These are phyloP conservation scores for Cladosporium sphaerospermum DNA, from an alignment of 2,329 filamentous ascomycete species.

Conservation along the genomic window DNA sequence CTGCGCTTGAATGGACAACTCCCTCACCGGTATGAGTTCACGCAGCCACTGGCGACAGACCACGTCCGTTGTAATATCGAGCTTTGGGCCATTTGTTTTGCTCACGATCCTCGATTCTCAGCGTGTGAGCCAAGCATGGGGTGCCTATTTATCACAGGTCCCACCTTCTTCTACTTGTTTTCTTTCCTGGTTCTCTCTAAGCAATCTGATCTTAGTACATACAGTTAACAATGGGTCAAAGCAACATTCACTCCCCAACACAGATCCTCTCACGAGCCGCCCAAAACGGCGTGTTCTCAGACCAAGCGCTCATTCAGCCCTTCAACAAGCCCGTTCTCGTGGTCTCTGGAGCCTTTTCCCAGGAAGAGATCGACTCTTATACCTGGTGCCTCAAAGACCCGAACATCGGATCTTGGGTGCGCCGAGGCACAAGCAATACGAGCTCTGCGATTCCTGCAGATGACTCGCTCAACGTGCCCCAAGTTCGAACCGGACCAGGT, in stretches of 20 bases:
- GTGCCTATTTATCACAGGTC: no score
- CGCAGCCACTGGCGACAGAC: no score
- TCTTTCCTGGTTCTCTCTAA: no score
- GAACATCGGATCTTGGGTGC: neutral
- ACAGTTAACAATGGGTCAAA: neutral
- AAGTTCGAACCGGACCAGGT: neutral
- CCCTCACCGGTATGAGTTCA: no score
- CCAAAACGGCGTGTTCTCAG: neutral
- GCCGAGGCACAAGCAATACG: neutral
- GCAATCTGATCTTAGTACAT: no score
- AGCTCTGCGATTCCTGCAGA: neutral
- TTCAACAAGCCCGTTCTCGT: neutral
- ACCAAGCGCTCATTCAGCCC: neutral
- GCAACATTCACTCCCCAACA: neutral
- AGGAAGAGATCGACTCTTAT: neutral
- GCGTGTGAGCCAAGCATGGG: no score
- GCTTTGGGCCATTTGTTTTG: no score
- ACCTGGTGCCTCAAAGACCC: neutral
- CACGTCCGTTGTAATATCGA: no score
- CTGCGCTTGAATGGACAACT: no score
- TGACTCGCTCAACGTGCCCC: neutral
- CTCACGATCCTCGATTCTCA: no score
- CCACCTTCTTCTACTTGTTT: no score
- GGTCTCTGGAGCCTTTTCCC: neutral
- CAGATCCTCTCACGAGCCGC: neutral